A percentile compares a stretch with the other conserved stretches of the same genome.
Evolutionary conservation across 257 asterid species (phyloP).

Genomic region (Avicennia marina): DNA sequence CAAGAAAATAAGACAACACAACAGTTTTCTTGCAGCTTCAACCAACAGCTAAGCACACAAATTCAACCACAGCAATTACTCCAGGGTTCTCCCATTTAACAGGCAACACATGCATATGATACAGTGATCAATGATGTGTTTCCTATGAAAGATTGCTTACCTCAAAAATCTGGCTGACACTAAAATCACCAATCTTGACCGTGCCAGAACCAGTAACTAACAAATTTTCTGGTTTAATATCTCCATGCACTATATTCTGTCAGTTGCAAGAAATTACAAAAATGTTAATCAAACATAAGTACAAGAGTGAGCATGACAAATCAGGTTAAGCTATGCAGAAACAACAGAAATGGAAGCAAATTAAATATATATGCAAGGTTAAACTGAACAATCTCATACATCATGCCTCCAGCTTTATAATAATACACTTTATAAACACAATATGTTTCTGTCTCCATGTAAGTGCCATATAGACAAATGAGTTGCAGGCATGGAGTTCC

Average conservation of each 20-base stretch:
- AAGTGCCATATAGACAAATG: no score
- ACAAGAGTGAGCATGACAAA: neutral
- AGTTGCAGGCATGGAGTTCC: no score
- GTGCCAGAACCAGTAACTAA: conserved; percentile 76
- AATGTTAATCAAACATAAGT: no score
- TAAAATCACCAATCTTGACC: conserved; percentile 92
- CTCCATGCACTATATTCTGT: conserved; percentile 95
- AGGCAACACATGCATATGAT: neutral
- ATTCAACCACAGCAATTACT: no score
- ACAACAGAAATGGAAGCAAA: neutral
- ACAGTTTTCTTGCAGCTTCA: no score
- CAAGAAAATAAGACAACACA: no score
- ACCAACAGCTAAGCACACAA: no score
- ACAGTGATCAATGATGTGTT: neutral
- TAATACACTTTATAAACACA: no score
- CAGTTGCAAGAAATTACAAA: neutral
- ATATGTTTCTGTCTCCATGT: no score
- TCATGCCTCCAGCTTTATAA: neutral
- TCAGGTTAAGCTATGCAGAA: neutral
- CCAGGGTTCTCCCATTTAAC: no score
- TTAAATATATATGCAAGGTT: neutral
- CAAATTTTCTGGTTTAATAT: conserved; percentile 92
- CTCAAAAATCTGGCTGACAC: conserved; percentile 98
- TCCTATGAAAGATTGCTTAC: conserved; percentile 19
- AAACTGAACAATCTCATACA: neutral